Evolutionary conservation across 208 protist genomes (phyloP).

Genomic region (Trypanosomatidae sp.): DNA sequence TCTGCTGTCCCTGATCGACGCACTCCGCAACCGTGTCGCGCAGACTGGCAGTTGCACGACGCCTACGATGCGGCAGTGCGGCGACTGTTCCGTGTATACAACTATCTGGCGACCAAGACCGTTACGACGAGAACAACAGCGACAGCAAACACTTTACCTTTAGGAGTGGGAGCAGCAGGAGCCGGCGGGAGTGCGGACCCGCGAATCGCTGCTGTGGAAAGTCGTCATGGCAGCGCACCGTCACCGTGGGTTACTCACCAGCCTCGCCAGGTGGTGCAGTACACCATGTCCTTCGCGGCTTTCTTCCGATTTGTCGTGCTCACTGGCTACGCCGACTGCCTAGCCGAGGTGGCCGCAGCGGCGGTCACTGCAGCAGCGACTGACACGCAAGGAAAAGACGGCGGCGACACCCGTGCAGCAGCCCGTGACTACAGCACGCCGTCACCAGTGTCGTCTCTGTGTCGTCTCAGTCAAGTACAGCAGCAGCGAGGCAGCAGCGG

Average conservation of each 20-base stretch:
- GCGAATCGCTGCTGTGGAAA: neutral
- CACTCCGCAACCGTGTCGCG: neutral
- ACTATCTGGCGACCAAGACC: slow-evolving; percentile 19
- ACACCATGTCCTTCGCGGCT: slow-evolving; percentile 25
- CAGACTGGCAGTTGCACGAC: slow-evolving; percentile 14
- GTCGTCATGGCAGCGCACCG: too few relatives aligned
- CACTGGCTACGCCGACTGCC: slow-evolving; percentile 26
- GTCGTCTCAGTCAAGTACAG: slow-evolving; percentile 18
- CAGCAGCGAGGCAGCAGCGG: neutral
- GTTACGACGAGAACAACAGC: slow-evolving; percentile 5
- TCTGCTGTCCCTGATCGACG: neutral
- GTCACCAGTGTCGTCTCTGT: neutral
- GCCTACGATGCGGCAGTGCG: slow-evolving; percentile 30
- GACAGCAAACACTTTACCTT: neutral
- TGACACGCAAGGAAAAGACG: neutral
- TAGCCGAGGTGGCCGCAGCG: slow-evolving; percentile 7
- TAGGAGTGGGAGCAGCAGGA: neutral
- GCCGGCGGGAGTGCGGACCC: neutral
- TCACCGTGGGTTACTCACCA: neutral
- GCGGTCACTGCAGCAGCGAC: neutral
- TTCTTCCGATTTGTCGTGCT: slow-evolving; percentile 25
- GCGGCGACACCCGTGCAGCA: neutral
- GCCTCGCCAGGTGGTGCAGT: slow-evolving; percentile 13
- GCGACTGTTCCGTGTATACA: slow-evolving; percentile 24
- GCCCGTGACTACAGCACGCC: neutral